Evolutionary conservation across 202 grass and related monocot species (phyloP).

Genomic region (Saccharum hybrid): DNA sequence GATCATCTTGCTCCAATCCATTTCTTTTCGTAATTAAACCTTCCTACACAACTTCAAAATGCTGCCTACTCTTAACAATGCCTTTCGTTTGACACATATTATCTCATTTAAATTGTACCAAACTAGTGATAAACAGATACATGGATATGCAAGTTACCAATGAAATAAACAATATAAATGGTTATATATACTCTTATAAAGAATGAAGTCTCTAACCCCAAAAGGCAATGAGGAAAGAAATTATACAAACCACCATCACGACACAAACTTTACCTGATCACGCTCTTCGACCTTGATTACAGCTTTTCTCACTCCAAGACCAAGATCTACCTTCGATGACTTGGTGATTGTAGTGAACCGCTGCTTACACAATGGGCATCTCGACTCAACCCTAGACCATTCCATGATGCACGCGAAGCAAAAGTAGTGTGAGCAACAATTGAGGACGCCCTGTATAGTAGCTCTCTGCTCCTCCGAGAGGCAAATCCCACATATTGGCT

Average conservation of each 20-base stretch:
- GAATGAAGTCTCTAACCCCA: slow-evolving; percentile 21
- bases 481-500: slow-evolving; percentile 78
- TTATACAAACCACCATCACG: slow-evolving; percentile 1
- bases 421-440: slow-evolving; percentile 96
- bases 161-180: slow-evolving; percentile 3
- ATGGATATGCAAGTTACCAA: slow-evolving; percentile 18
- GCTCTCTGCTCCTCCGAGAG: slow-evolving; percentile 77
- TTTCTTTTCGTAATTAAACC: slow-evolving; percentile 1
- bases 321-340: slow-evolving; percentile 68
- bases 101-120: neutral
- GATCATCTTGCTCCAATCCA: neutral
- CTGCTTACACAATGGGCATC: slow-evolving; percentile 90
- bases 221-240: slow-evolving; percentile 13
- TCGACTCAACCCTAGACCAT: slow-evolving; percentile 94
- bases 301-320: slow-evolving; percentile 58
- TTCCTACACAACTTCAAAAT: neutral
- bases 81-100: slow-evolving; percentile 12
- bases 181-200: neutral
- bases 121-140: slow-evolving; percentile 1
- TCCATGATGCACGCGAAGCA: slow-evolving; percentile 90
- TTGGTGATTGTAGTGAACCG: slow-evolving; percentile 89
- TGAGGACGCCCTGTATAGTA: slow-evolving; percentile 67
- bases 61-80: neutral
- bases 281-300: slow-evolving; percentile 83
- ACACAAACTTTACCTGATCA: slow-evolving; percentile 73